Evolutionary conservation across 2,329 filamentous ascomycete genomes (phyloP).

Genomic region (Ascochyta pisi): DNA sequence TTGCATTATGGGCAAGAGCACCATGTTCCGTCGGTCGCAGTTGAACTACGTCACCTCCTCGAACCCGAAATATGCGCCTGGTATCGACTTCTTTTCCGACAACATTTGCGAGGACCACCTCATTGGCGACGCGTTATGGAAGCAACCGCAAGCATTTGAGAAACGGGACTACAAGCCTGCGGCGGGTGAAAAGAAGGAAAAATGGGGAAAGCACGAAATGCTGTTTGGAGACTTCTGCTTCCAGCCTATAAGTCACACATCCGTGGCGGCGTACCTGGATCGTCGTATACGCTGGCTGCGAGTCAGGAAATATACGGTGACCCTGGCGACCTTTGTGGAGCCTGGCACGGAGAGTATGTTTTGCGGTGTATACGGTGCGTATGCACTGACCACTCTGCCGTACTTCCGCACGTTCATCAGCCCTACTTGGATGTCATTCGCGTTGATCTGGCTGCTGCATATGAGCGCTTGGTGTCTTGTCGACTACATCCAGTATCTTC

Average conservation of each 20-base stretch:
- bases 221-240: conserved; percentile 86
- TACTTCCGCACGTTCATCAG: conserved; percentile 66
- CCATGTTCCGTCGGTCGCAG: conserved; percentile 96
- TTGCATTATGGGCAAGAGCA: conserved; percentile 95
- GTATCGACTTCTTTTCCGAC: conserved; percentile 90
- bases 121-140: conserved; percentile 92
- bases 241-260: conserved; percentile 86
- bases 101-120: conserved; percentile 98
- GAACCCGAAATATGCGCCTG: conserved; percentile 62
- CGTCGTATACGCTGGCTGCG: conserved; percentile 88
- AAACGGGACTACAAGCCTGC: conserved; percentile 31
- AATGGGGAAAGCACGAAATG: conserved; percentile 79
- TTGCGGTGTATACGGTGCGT: conserved; percentile 81
- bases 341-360: conserved; percentile 89
- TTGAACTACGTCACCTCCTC: conserved; percentile 73
- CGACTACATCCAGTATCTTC: conserved; percentile 76
- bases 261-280: conserved; percentile 76
- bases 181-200: conserved; percentile 42
- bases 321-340: conserved; percentile 87
- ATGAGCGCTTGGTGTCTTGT: conserved; percentile 74
- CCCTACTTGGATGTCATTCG: conserved; percentile 72
- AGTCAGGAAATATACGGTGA: conserved; percentile 92
- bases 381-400: conserved; percentile 76
- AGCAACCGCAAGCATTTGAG: conserved; percentile 55
- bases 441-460: conserved; percentile 68